A percentile compares a stretch with the other conserved stretches of the same genome.
phyloP scores from a whole-genome alignment of 768 basidiomycete species.

The Sporobolomyces phaffii region DNA sequence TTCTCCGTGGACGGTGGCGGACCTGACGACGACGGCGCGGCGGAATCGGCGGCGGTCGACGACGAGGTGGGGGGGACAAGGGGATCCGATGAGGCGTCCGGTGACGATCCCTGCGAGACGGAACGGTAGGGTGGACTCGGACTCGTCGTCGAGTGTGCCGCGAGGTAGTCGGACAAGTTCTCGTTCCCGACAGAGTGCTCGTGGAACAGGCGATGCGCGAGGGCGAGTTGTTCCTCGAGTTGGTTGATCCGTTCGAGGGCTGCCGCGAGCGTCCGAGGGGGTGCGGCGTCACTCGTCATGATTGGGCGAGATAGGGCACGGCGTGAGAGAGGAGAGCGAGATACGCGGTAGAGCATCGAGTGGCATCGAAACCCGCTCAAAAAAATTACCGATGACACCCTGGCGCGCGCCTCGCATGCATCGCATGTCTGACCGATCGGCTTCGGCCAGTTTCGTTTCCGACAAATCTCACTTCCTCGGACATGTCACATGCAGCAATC shows the following conservation, averaged over 20 bases:
- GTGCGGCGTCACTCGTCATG: not conserved
- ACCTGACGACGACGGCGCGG: too few species aligned
- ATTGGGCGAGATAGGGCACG: not conserved
- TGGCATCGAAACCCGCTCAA: too few species aligned
- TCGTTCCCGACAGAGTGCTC: not conserved
- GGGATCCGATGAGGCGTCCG: too few species aligned
- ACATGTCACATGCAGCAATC: too few species aligned
- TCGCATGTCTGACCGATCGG: too few species aligned
- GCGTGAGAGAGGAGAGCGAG: not conserved
- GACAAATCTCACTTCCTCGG: too few species aligned
- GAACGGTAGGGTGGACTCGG: not conserved
- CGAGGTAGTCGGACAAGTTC: not conserved
- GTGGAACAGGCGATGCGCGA: not conserved
- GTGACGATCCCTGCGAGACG: not conserved
- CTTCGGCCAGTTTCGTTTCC: too few species aligned
- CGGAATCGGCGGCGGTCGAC: too few species aligned
- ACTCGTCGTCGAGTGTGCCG: not conserved
- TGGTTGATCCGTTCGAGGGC: slow-evolving; percentile 7
- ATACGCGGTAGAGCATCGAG: too few species aligned
- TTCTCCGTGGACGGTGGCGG: not conserved
- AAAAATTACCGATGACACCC: too few species aligned
- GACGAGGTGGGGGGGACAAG: too few species aligned
- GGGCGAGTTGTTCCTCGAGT: slow-evolving; percentile 12
- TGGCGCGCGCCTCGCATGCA: too few species aligned
- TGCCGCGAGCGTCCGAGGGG: slow-evolving; percentile 11